These are phyloP conservation scores for Trichoderma virens DNA, from an alignment of 495 filamentous ascomycete genomes.

Conservation along the genomic window DNA sequence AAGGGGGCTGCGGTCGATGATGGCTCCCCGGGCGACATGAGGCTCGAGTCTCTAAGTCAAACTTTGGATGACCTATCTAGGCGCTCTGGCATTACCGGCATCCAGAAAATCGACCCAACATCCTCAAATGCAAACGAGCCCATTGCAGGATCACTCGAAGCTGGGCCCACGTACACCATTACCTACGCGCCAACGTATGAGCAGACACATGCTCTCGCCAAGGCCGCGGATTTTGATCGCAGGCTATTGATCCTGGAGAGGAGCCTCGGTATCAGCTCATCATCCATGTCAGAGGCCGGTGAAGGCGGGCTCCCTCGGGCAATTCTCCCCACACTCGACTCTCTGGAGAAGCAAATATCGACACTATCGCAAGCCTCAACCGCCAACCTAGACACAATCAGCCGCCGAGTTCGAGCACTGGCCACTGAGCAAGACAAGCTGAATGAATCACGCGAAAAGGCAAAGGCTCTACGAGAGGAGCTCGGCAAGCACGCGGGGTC, in stretches of 20 bases:
- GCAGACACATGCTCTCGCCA: conserved; percentile 59
- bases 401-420: conserved; percentile 62
- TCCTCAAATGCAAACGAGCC: conserved; percentile 15
- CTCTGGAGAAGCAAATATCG: conserved; percentile 64
- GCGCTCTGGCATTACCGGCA: conserved; percentile 19
- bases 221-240: conserved; percentile 80
- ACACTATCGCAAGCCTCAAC: conserved; percentile 56
- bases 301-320: conserved; percentile 50
- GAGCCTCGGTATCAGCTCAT: conserved; percentile 67
- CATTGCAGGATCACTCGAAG: conserved; percentile 4
- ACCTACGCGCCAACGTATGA: conserved; percentile 50
- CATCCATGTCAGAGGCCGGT: conserved; percentile 56
- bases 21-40: conserved; percentile 13
- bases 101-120: conserved; percentile 15
- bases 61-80: conserved; percentile 52
- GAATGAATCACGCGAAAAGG: conserved; percentile 60
- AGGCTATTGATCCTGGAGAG: conserved; percentile 73
- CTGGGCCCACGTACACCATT: conserved; percentile 42
- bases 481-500: conserved; percentile 41
- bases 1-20: conserved; percentile 29
- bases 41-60: conserved; percentile 55
- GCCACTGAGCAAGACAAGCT: conserved; percentile 74
- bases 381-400: conserved; percentile 65
- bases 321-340: conserved; percentile 71
- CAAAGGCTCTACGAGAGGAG: conserved; percentile 57